Evolutionary conservation across 129 eudicot genomes (phyloP).

Genomic region (Daucus carota): DNA sequence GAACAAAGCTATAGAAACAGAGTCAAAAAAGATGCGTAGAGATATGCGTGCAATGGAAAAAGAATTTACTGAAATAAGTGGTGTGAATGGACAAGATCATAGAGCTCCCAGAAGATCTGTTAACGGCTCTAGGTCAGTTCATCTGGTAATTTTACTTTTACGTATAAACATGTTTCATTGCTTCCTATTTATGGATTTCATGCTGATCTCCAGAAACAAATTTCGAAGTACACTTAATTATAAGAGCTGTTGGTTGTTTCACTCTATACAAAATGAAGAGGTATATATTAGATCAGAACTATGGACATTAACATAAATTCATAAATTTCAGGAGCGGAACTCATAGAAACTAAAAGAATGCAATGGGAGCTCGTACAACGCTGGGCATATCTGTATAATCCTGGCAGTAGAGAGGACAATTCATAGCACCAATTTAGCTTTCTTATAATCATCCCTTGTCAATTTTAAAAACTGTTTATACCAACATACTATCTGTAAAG

Average conservation of each 20-base stretch:
- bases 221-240: not conserved
- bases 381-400: not conserved
- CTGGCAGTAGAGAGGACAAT: not conserved
- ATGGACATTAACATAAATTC: not conserved
- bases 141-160: conserved; percentile 16
- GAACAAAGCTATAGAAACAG: conserved; percentile 81
- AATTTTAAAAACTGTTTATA: not conserved
- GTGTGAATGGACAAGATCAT: conserved; percentile 46
- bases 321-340: not conserved
- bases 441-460: not conserved
- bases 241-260: not conserved
- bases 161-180: not conserved
- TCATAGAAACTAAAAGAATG: not conserved
- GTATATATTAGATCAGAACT: not conserved
- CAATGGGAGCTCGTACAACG: not conserved
- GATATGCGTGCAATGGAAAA: conserved; percentile 78
- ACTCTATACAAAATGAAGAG: not conserved
- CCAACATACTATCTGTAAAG: not conserved
- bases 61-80: conserved; percentile 66
- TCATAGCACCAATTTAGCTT: not conserved
- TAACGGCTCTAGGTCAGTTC: conserved; percentile 28
- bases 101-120: conserved; percentile 45
- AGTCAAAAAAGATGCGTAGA: conserved; percentile 78
- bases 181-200: not conserved
- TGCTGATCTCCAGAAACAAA: not conserved